phyloP scores from a whole-genome alignment of 257 asterid species.

The Rauvolfia tetraphylla region DNA sequence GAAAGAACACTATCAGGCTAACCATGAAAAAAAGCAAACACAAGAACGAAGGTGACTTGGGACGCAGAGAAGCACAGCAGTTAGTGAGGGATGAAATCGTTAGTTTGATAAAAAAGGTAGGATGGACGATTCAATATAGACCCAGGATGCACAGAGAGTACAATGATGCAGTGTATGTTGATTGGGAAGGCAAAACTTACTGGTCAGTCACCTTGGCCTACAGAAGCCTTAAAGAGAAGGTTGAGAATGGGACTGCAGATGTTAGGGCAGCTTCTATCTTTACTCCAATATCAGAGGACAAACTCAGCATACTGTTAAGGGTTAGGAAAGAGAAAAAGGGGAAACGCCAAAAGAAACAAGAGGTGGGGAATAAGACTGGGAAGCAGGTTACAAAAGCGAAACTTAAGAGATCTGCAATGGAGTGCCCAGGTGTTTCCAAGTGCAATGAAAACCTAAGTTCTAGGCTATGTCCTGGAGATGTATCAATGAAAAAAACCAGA shows the following conservation, averaged over 20 bases:
- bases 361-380: constrained; percentile 23
- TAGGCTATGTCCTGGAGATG: constrained; percentile 6
- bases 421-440: constrained; percentile 6
- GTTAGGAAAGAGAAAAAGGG: constrained; percentile 38
- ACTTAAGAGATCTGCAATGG: constrained; percentile 25
- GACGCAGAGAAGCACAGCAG: constrained; percentile 65
- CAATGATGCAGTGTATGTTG: constrained; percentile 81
- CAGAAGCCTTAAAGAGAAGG: constrained; percentile 52
- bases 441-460: constrained; percentile 21
- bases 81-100: constrained; percentile 66
- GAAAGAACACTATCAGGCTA: constrained; percentile 15
- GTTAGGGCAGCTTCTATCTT: constrained; percentile 49
- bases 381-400: constrained; percentile 33
- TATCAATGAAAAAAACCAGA: constrained; percentile 8
- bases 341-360: constrained; percentile 29
- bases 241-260: constrained; percentile 62
- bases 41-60: constrained; percentile 33
- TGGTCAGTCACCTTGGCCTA: constrained; percentile 96
- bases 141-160: constrained; percentile 56
- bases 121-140: constrained; percentile 79
- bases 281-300: constrained; percentile 63
- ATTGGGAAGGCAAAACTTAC: constrained; percentile 48
- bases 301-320: constrained; percentile 53
- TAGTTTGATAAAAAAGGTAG: constrained; percentile 57
- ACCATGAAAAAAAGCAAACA: neutral